Evolutionary conservation across 2,329 filamentous ascomycete species (phyloP).

Genomic region (Fusarium papillatum): DNA sequence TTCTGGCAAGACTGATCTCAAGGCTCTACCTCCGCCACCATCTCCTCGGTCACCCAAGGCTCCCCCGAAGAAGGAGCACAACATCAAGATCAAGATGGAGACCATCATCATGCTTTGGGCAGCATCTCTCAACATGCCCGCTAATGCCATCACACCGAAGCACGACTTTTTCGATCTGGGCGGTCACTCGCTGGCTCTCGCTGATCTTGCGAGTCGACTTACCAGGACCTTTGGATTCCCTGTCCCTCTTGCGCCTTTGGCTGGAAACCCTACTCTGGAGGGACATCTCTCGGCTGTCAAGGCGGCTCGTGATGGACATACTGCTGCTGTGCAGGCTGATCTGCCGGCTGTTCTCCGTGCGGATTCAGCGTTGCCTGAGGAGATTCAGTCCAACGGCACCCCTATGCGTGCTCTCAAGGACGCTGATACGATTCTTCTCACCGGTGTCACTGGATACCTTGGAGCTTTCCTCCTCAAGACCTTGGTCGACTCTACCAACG

Average conservation of each 20-base stretch:
- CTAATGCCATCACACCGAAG: slow-evolving; percentile 73
- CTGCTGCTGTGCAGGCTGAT: slow-evolving; percentile 81
- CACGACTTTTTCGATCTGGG: slow-evolving; percentile 88
- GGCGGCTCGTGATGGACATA: slow-evolving; percentile 78
- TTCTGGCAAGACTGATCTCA: slow-evolving; percentile 83
- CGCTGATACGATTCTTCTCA: slow-evolving; percentile 78
- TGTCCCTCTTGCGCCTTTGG: slow-evolving; percentile 78
- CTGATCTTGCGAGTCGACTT: slow-evolving; percentile 79
- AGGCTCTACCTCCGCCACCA: slow-evolving; percentile 76
- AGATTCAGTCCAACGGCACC: slow-evolving; percentile 71
- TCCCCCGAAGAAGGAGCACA: slow-evolving; percentile 60
- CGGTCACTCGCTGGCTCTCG: slow-evolving; percentile 83
- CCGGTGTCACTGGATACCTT: slow-evolving; percentile 82
- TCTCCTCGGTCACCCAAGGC: slow-evolving; percentile 60
- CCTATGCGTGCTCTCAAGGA: slow-evolving; percentile 72
- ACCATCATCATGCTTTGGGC: slow-evolving; percentile 82
- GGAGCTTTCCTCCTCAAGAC: slow-evolving; percentile 81
- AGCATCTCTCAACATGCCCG: slow-evolving; percentile 74
- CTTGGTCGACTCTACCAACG: slow-evolving; percentile 76
- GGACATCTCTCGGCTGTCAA: slow-evolving; percentile 81
- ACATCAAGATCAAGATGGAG: slow-evolving; percentile 75
- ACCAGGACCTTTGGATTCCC: slow-evolving; percentile 80
- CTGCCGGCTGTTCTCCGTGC: slow-evolving; percentile 77
- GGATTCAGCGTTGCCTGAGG: slow-evolving; percentile 76
- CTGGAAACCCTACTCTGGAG: slow-evolving; percentile 78